Evolutionary conservation across 73 alveolate species (phyloP).

Genomic region (Paramecium caudatum): DNA sequence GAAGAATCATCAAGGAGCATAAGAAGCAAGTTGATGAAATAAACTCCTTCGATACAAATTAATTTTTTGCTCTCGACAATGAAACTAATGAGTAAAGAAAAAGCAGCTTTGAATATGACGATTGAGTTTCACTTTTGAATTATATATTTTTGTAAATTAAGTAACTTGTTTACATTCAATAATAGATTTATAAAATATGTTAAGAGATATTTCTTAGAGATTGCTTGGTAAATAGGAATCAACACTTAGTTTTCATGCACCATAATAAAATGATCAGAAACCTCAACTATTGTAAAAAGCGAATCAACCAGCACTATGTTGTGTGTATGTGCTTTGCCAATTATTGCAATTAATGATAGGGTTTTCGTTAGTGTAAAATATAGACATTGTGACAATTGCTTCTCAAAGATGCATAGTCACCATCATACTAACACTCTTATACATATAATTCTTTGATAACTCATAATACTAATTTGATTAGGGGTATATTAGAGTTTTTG

Average conservation of each 20-base stretch:
- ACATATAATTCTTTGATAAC: conserved; percentile 32
- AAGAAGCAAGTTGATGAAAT: conserved; percentile 2
- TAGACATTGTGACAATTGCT: conserved; percentile 27
- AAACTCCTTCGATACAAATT: conserved; percentile 6
- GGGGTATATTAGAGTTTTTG: not conserved
- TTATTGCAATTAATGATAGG: conserved; percentile 41
- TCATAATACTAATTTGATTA: conserved; percentile 21
- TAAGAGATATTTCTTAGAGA: conserved; percentile 9
- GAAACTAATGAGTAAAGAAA: conserved; percentile 30
- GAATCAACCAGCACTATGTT: not conserved
- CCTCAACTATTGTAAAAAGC: not conserved
- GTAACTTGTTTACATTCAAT: too few relatives aligned
- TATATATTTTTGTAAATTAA: conserved; percentile 32
- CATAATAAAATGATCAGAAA: not conserved
- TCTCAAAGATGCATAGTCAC: conserved; percentile 57
- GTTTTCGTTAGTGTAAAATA: not conserved
- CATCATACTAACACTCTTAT: not conserved
- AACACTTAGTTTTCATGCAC: not conserved
- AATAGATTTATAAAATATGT: conserved; percentile 31
- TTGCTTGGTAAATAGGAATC: not conserved
- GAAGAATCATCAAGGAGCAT: conserved; percentile 5
- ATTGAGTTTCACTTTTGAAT: conserved; percentile 23
- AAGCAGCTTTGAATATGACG: conserved; percentile 54
- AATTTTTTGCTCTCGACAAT: not conserved
- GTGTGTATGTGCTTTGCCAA: conserved; percentile 11